Base-by-base conservation (phyloP, 495 filamentous ascomycete genomes). In the Annulohypoxylon maeteangense region DNA sequence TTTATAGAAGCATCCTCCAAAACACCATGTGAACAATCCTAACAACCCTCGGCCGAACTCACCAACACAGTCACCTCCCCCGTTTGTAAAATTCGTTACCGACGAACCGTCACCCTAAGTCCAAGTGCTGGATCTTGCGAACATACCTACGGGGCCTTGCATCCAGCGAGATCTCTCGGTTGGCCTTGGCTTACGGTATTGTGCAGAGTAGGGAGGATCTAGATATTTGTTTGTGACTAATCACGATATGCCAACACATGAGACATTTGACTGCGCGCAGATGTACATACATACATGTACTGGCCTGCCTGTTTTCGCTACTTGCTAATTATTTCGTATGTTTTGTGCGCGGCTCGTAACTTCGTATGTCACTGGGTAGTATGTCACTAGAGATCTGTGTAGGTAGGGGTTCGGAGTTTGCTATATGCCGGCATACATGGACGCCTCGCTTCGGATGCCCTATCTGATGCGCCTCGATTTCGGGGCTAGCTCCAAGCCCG, bases 231-330 rank as follows among this genome's bases (percentile, higher is more conserved):
- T 7, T 2, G 36, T 20, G 45, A 72, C 64, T 72, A 72, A 67
- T 72, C 63, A 59, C 10, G 48, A 29, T 22, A 12, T 20, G 68
- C 68, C 68, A 71, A 47, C 68, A 58, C 58, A 67, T 71, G 63
- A 71, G 68, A 71, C 68, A 63, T 40, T 40, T 2, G 11, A 18
- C 14, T 61, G 42, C 38, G 25, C n/a, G n/a, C n/a, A n/a, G n/a
- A n/a, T n/a, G n/a, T n/a, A n/a, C n/a, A n/a, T n/a, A n/a, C n/a
- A n/a, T 44, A 38, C 20, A 10, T 18, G 16, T n/a, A 54, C 29
- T 14, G 22, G 29, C 42, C 14, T 27, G 8, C 44, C 8, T 20
- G n/a, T 16, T 1, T 16, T 4, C 1, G 11, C 36, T 40, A 40
- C 14, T 40, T 27, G 36, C 51, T 55, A 12, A 29, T 6, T 44